Evolutionary conservation across 73 alveolate genomes (phyloP).

Genomic region (Paramecium sonneborni): DNA sequence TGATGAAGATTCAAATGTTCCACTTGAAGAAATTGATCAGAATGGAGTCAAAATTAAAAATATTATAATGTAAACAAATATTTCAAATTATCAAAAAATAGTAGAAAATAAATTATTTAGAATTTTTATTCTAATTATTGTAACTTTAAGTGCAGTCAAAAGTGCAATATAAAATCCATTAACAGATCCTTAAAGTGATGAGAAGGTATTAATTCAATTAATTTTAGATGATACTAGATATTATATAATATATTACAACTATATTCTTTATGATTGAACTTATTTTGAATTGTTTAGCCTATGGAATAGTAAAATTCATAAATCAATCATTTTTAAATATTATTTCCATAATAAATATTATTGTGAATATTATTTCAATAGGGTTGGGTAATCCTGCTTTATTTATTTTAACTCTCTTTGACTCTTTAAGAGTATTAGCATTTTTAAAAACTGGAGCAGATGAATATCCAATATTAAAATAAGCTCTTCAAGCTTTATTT

Average conservation of each 20-base stretch:
- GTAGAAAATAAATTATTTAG: slow-evolving; percentile 38
- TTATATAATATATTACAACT: neutral
- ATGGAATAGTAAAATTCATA: neutral
- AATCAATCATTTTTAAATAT: neutral
- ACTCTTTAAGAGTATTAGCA: slow-evolving; percentile 21
- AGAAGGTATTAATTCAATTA: neutral
- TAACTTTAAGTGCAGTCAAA: neutral
- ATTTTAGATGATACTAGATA: neutral
- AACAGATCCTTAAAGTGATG: slow-evolving; percentile 3
- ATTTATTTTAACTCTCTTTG: slow-evolving; percentile 7
- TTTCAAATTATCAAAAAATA: neutral
- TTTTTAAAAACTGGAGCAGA: slow-evolving; percentile 41
- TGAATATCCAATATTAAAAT: neutral
- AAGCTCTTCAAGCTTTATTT: neutral
- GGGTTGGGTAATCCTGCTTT: neutral
- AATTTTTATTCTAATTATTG: neutral
- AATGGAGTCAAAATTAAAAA: neutral
- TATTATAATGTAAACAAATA: neutral
- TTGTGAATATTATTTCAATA: neutral
- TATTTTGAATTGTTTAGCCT: neutral
- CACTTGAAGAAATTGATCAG: neutral
- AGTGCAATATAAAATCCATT: slow-evolving; percentile 37
- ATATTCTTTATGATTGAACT: neutral
- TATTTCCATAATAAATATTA: neutral
- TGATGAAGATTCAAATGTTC: slow-evolving; percentile 13